These are phyloP conservation scores for Kentomonas sorsogonicus DNA, from an alignment of 208 protist species.

Conservation along the genomic window DNA sequence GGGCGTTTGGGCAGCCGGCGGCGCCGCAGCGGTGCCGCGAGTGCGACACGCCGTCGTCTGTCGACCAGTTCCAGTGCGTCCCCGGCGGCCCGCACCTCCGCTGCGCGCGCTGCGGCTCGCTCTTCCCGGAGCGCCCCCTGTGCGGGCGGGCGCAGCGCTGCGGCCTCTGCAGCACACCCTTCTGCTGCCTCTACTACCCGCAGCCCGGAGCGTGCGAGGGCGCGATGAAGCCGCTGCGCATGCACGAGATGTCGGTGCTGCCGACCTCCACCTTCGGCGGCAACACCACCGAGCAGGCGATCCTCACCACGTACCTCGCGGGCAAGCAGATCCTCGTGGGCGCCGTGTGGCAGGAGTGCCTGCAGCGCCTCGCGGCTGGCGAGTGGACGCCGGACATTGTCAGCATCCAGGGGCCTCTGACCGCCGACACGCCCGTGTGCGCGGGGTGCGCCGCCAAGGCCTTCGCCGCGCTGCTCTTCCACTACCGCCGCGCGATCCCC, in stretches of 20 bases:
- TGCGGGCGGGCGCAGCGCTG: conserved; percentile 69
- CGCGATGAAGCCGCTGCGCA: neutral
- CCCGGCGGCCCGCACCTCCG: conserved; percentile 35
- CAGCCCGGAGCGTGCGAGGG: neutral
- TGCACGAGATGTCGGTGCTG: conserved; percentile 16
- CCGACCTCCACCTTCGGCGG: conserved; percentile 54
- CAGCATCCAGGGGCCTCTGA: conserved; percentile 39
- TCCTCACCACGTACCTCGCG: conserved; percentile 59
- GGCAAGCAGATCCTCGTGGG: conserved; percentile 22
- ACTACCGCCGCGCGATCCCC: conserved; percentile 63
- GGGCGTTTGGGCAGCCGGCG: too few species aligned
- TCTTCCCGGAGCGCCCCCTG: conserved; percentile 71
- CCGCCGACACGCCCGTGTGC: conserved; percentile 43
- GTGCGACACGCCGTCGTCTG: conserved; percentile 35
- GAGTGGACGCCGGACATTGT: conserved; percentile 62
- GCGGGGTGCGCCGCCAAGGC: conserved; percentile 35
- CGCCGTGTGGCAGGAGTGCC: conserved; percentile 41
- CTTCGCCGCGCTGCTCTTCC: conserved; percentile 72
- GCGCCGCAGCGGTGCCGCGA: conserved; percentile 34
- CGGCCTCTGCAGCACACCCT: conserved; percentile 62
- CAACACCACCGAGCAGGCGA: conserved; percentile 65
- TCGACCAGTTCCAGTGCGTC: conserved; percentile 69
- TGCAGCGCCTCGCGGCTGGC: conserved; percentile 30
- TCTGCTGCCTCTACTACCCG: conserved; percentile 78
- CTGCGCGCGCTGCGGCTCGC: conserved; percentile 35